phyloP scores from a whole-genome alignment of 176 grass and related monocot genomes.

The Phragmites australis region DNA sequence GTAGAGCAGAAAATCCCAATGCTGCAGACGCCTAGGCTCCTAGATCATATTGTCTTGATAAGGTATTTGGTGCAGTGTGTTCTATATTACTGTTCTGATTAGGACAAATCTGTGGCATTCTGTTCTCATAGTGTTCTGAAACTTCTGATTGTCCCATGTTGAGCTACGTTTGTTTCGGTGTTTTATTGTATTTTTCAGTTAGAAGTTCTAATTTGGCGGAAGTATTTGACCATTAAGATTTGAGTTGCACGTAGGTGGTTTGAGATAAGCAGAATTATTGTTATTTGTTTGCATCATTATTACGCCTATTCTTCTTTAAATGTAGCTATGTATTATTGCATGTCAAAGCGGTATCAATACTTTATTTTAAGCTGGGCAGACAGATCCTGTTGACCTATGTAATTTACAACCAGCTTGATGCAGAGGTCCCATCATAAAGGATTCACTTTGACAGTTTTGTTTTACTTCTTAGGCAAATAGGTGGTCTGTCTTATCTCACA shows the following conservation, averaged over 20 bases:
- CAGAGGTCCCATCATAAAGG: no score
- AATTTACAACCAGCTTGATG: neutral
- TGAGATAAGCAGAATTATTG: neutral
- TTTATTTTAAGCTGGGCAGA: neutral
- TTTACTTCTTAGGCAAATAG: neutral
- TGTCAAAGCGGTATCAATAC: neutral
- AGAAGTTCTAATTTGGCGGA: neutral
- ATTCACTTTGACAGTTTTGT: neutral
- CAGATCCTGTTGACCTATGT: neutral
- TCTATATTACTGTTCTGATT: neutral
- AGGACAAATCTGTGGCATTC: neutral
- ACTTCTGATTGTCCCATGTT: neutral
- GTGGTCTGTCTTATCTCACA: neutral
- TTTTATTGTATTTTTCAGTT: neutral
- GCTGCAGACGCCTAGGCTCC: slow-evolving; percentile 42
- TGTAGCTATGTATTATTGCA: neutral
- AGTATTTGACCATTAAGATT: neutral
- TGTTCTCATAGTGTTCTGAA: neutral
- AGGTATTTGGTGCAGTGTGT: slow-evolving; percentile 14
- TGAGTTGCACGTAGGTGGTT: neutral
- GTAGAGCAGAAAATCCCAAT: slow-evolving; percentile 64
- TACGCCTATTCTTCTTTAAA: neutral
- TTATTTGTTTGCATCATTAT: neutral
- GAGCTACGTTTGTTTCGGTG: neutral
- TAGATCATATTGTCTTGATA: neutral